These are phyloP conservation scores for Populus davidiana DNA, from an alignment of 345 rosid species.

Conservation along the genomic window DNA sequence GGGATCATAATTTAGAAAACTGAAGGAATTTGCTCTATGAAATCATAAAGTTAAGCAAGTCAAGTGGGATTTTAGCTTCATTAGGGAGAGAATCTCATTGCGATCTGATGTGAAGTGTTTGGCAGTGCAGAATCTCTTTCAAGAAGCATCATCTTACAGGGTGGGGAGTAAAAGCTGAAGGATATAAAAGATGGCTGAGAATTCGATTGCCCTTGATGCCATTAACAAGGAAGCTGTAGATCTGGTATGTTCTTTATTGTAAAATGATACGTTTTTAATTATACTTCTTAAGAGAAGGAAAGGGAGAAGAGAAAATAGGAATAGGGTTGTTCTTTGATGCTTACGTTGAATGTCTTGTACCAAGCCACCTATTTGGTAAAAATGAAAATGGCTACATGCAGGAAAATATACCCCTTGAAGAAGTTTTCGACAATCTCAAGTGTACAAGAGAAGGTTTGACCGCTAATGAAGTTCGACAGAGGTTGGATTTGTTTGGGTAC, in stretches of 20 bases:
- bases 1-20: neutral
- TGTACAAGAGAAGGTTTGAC: slow-evolving; percentile 48
- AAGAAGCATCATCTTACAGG: neutral
- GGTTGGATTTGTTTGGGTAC: slow-evolving; percentile 54
- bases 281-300: too few relatives aligned
- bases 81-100: neutral
- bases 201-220: slow-evolving; percentile 23
- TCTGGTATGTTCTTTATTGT: slow-evolving; percentile 12
- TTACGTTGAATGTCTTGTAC: neutral
- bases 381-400: slow-evolving; percentile 16
- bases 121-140: slow-evolving; percentile 20
- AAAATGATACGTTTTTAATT: too few relatives aligned
- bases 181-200: slow-evolving; percentile 7
- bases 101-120: slow-evolving; percentile 10
- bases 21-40: neutral
- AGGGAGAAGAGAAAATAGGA: neutral
- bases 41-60: too few relatives aligned
- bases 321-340: neutral
- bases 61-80: neutral
- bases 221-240: slow-evolving; percentile 33
- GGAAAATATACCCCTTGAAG: slow-evolving; percentile 54
- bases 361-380: neutral
- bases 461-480: slow-evolving; percentile 33
- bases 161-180: neutral
- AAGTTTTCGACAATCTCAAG: slow-evolving; percentile 47